Conservation (phyloP, 257 asterid genomes). For the Ballota nigra region DNA sequence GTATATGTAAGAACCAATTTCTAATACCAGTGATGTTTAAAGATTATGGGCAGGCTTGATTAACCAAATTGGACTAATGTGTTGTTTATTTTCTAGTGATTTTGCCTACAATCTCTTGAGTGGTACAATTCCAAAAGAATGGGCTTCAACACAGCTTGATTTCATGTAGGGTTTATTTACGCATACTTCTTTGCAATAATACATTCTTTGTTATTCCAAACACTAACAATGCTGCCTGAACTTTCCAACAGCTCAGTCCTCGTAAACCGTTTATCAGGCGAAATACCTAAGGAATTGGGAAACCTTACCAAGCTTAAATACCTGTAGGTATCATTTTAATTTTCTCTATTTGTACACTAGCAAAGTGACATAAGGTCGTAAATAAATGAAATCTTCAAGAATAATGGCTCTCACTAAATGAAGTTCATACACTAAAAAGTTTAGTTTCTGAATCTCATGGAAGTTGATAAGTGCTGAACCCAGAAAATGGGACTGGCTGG, state of each 20-base stretch:
- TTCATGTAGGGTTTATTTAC: slow-evolving; percentile 46
- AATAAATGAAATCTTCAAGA: slow-evolving; percentile 1
- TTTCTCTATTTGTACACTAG: slow-evolving; percentile 15
- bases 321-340: slow-evolving; percentile 55
- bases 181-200: slow-evolving; percentile 1
- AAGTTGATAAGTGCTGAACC: neutral
- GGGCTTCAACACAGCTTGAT: slow-evolving; percentile 61
- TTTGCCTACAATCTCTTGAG: slow-evolving; percentile 78
- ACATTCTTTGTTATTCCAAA: slow-evolving; percentile 5
- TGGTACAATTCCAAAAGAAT: slow-evolving; percentile 78
- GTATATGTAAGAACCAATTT: slow-evolving; percentile 48
- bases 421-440: neutral
- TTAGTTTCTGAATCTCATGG: neutral
- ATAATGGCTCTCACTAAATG: neutral
- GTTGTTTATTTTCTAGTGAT: slow-evolving; percentile 51
- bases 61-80: neutral
- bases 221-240: slow-evolving; percentile 19
- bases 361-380: neutral
- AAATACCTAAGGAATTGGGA: slow-evolving; percentile 70
- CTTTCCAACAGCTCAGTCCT: slow-evolving; percentile 71
- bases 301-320: slow-evolving; percentile 71
- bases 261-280: slow-evolving; percentile 86
- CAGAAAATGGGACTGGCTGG: neutral
- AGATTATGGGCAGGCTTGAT: neutral
- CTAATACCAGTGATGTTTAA: slow-evolving; percentile 9